Evolutionary conservation across 2,329 filamentous ascomycete genomes (phyloP).

Genomic region (Hirsutella minnesotensis): DNA sequence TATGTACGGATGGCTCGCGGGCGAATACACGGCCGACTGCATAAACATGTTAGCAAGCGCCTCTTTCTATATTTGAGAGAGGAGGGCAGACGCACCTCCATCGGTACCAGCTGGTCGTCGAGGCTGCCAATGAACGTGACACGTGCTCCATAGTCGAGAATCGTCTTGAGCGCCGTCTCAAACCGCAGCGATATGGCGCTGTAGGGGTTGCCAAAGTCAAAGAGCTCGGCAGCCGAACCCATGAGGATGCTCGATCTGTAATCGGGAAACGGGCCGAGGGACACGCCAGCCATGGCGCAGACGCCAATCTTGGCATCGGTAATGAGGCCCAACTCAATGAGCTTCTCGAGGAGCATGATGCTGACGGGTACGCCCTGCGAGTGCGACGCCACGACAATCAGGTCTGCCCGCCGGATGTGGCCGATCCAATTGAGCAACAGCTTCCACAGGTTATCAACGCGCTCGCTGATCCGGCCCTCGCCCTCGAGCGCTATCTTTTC

Average conservation of each 20-base stretch:
- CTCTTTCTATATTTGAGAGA: conserved; percentile 9
- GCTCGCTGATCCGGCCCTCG: conserved; percentile 81
- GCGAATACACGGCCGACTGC: conserved; percentile 76
- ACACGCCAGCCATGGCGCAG: conserved; percentile 85
- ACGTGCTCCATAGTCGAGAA: conserved; percentile 66
- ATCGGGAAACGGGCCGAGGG: conserved; percentile 82
- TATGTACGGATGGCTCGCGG: conserved; percentile 81
- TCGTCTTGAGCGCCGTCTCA: conserved; percentile 59
- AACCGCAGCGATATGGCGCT: conserved; percentile 78
- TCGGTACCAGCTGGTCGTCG: conserved; percentile 87
- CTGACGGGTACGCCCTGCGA: conserved; percentile 92
- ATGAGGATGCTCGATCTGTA: conserved; percentile 84
- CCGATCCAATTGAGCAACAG: conserved; percentile 91
- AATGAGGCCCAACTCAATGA: conserved; percentile 82
- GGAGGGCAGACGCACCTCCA: conserved; percentile 48
- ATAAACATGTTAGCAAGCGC: background rate
- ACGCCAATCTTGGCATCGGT: conserved; percentile 68
- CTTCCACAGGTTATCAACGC: conserved; percentile 90
- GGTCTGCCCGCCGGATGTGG: conserved; percentile 74
- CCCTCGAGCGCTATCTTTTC: conserved; percentile 92
- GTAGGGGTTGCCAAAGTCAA: conserved; percentile 77
- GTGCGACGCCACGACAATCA: conserved; percentile 86
- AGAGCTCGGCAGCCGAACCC: conserved; percentile 84
- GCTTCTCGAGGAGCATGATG: conserved; percentile 82
- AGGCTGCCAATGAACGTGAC: conserved; percentile 89